These are phyloP conservation scores for Bocquillonia castaneifolia DNA, from an alignment of 441 rosid genomes.

Conservation along the genomic window DNA sequence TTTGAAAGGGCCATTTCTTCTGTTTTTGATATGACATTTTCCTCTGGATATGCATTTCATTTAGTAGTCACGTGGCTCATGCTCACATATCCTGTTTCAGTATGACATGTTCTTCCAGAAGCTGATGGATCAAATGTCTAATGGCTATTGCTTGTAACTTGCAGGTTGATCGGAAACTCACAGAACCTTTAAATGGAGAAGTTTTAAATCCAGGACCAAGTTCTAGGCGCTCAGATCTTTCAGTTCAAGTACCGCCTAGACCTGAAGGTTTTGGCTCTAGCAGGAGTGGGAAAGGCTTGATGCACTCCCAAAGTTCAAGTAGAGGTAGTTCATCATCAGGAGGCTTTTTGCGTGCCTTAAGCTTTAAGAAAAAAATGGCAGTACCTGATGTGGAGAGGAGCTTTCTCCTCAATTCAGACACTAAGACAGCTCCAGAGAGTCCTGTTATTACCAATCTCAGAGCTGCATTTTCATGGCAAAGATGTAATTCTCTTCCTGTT, in stretches of 20 bases:
- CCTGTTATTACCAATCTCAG: conserved; percentile 40
- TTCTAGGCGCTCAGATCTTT: conserved; percentile 56
- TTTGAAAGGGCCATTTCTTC: not conserved
- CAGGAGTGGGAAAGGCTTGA: conserved; percentile 46
- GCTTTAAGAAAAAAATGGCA: conserved; percentile 62
- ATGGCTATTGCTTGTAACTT: conserved; percentile 13
- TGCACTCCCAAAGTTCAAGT: conserved; percentile 49
- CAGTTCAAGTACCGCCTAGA: conserved; percentile 68
- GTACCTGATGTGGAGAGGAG: conserved; percentile 57
- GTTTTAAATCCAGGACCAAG: conserved; percentile 41
- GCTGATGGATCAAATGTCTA: conserved; percentile 5
- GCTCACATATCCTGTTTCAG: not conserved
- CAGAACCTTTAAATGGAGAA: conserved; percentile 37
- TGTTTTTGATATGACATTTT: not conserved
- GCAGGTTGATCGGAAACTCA: conserved; percentile 37
- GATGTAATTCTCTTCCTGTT: conserved; percentile 78
- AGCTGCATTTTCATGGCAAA: conserved; percentile 52
- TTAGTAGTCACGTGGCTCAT: not conserved
- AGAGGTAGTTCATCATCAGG: conserved; percentile 53
- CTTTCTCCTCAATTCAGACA: conserved; percentile 53
- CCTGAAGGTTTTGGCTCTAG: conserved; percentile 45
- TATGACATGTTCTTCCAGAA: conserved; percentile 2
- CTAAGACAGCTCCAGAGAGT: conserved; percentile 39
- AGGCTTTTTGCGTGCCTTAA: conserved; percentile 61
- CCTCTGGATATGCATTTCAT: not conserved